Conservation (phyloP, 352 stramenopile genomes). For the Pythium guiyangense region DNA sequence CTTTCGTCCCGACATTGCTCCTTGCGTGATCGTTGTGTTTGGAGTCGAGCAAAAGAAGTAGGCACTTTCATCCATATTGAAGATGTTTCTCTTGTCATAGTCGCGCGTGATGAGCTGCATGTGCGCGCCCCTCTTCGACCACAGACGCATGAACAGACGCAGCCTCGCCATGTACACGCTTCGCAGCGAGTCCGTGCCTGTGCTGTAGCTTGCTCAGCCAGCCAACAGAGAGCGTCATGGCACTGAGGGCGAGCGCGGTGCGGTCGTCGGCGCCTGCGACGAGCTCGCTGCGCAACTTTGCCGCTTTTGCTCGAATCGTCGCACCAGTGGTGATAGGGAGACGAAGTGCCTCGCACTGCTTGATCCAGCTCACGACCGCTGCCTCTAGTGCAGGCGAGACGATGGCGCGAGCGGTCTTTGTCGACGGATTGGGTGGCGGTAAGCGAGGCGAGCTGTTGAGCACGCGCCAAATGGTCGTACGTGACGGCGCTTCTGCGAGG, state of each 20-base stretch:
- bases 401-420: too few relatives aligned
- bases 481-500: too few relatives aligned
- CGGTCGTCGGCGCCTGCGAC: neutral
- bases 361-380: too few relatives aligned
- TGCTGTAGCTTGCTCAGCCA: slow-evolving; percentile 2
- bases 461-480: too few relatives aligned
- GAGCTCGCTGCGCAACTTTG: neutral
- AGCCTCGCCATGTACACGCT: slow-evolving; percentile 1
- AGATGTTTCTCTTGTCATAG: slow-evolving; percentile 5
- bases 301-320: neutral
- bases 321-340: too few relatives aligned
- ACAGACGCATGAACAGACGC: neutral
- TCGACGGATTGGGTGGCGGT: too few relatives aligned
- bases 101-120: neutral
- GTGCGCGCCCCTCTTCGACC: neutral
- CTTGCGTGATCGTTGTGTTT: neutral
- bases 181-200: neutral
- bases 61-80: slow-evolving; percentile 5
- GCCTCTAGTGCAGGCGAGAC: too few relatives aligned
- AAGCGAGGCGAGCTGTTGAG: too few relatives aligned
- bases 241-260: neutral
- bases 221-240: neutral
- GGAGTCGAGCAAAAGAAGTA: slow-evolving; percentile 4
- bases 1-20: neutral
- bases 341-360: too few relatives aligned